phyloP scores from a whole-genome alignment of 108 stramenopile genomes.

The Skeletonema tropicum region DNA sequence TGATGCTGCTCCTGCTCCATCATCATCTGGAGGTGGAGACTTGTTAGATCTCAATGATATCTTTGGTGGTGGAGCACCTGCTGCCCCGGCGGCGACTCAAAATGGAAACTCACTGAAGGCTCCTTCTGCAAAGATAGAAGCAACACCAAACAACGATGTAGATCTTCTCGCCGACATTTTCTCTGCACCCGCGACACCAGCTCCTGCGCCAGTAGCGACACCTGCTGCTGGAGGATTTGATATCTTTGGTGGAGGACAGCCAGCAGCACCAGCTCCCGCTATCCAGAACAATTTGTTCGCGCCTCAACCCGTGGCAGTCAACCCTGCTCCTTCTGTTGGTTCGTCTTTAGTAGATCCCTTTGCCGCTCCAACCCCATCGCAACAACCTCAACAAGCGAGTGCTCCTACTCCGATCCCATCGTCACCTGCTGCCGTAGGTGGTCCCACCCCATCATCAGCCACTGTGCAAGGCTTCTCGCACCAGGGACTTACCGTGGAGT shows the following conservation, averaged over 20 bases:
- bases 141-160: slow-evolving; percentile 67
- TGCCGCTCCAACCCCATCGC: slow-evolving; percentile 48
- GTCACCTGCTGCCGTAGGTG: slow-evolving; percentile 34
- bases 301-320: slow-evolving; percentile 31
- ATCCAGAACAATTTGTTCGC: slow-evolving; percentile 69
- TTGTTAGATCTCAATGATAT: slow-evolving; percentile 92
- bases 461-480: slow-evolving; percentile 73
- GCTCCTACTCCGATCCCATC: slow-evolving; percentile 21
- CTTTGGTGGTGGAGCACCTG: slow-evolving; percentile 75
- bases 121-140: slow-evolving; percentile 31
- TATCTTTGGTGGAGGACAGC: slow-evolving; percentile 44
- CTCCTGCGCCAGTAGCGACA: slow-evolving; percentile 40
- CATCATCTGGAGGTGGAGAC: slow-evolving; percentile 63
- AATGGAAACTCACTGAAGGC: slow-evolving; percentile 44
- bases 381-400: slow-evolving; percentile 33
- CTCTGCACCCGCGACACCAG: slow-evolving; percentile 63
- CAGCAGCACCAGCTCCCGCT: slow-evolving; percentile 42
- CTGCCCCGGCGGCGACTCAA: slow-evolving; percentile 46
- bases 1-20: slow-evolving; percentile 21
- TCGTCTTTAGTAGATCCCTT: slow-evolving; percentile 57
- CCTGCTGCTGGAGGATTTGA: slow-evolving; percentile 55
- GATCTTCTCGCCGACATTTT: slow-evolving; percentile 93
- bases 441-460: slow-evolving; percentile 46
- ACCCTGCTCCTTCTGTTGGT: slow-evolving; percentile 22
- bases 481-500: slow-evolving; percentile 80